Base-by-base conservation (phyloP, 306 rosid genomes). In the Vigna mungo region DNA sequence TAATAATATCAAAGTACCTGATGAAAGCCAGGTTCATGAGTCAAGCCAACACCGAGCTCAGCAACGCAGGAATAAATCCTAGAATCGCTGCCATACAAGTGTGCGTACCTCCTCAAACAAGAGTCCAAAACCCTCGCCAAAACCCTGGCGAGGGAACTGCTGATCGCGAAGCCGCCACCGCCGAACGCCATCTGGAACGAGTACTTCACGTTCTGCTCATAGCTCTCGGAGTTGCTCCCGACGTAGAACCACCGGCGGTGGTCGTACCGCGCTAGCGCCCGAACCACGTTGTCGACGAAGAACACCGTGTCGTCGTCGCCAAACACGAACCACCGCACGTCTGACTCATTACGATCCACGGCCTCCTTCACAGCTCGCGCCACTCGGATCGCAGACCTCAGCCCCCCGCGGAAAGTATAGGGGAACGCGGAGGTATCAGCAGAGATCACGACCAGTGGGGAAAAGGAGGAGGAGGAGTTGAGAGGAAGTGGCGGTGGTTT, bases 11-110 rank as follows among this genome's bases (percentile, higher is more conserved):
- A 18, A 10, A 30, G 44, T 71, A 92, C 97, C 99, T 95, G 99
- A 88, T 95, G 99, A 82, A 95, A 95, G 10, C 99, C 99, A 71
- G 96, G 92, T 79, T 95, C 97, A 56, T 85, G 97, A 11, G 97
- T 92, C 43, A 95, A 82, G 3, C 73, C 88, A 16, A 95, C 85
- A 41, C 99, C 99, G 14, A 95, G 97, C 81, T 95, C 97, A 49
- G 92, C 92, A 51, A 92, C 75, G 52, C 99, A 95, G 20, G 97
- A 82, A 84, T 78, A 92, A 16, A 95, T 81, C 80, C 99, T 83
- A 2, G 96, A 70, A 88, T 95, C 99, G 68, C 99, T 92, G 3
- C 99, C 99, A 71, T 90, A 95, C 89, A 92, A 87, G 51, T 90
- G 91, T 0, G 86, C 89, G 60, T 95, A 95, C 80, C 97, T 84